Percentiles rank a stretch among this genome's conserved stretches.
These are phyloP conservation scores for Coelastrella sp. DNA, from an alignment of 139 green algal species.

Conservation along the genomic window DNA sequence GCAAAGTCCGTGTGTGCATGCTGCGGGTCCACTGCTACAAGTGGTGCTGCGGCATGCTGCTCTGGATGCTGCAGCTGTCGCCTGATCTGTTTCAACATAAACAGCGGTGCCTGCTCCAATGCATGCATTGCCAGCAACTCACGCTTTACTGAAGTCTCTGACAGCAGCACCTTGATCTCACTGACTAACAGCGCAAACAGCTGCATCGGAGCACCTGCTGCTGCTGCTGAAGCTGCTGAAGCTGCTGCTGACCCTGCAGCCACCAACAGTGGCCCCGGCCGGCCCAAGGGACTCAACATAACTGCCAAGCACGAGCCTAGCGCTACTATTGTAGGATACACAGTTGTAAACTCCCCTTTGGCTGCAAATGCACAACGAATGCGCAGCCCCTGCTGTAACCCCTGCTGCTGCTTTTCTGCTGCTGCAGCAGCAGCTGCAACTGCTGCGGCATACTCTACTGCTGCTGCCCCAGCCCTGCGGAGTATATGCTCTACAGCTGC, in stretches of 20 bases:
- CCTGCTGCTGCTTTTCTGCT: neutral
- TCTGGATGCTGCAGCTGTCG: neutral
- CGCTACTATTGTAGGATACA: neutral
- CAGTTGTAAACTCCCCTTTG: neutral
- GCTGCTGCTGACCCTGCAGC: neutral
- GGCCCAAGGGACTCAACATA: neutral
- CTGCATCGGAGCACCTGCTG: neutral
- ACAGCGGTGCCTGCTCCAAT: conserved; percentile 25
- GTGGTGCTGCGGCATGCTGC: neutral
- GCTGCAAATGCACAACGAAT: neutral
- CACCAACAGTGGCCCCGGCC: conserved; percentile 20
- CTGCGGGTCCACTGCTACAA: neutral
- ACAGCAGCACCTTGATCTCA: conserved; percentile 25
- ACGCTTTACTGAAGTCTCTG: neutral
- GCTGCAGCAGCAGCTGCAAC: neutral
- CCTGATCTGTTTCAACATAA: neutral
- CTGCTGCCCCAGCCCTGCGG: neutral
- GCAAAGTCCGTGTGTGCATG: neutral
- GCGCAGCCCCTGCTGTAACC: neutral
- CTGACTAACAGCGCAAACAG: conserved; percentile 13
- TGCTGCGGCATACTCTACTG: conserved; percentile 1
- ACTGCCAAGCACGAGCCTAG: conserved; percentile 28
- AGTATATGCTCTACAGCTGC: conserved; percentile 22
- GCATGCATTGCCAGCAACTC: conserved; percentile 37
- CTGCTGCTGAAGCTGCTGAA: neutral